Base-by-base conservation (phyloP, 108 stramenopile genomes). In the Cyclostephanos tholiformis region DNA sequence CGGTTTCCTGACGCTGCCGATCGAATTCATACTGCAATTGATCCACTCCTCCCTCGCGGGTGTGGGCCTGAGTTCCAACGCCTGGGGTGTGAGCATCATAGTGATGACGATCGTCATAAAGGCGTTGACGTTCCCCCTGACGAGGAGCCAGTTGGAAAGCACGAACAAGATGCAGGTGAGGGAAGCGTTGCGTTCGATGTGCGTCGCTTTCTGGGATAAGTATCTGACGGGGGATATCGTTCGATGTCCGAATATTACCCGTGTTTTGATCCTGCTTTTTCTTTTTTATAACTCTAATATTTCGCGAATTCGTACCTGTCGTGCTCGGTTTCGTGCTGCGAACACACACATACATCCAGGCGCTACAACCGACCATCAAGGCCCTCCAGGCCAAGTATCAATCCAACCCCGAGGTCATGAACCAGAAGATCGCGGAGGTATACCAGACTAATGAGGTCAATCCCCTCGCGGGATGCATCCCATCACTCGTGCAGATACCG, bases 81-180 rank as follows among this genome's bases (percentile, higher is more conserved):
- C 95, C 7, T 97, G 97, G 91, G 98, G 98, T 51, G 56, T 96
- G 23, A 84, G 93, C 77, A 98, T 98, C 74, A 86, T 98, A 74
- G 76, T 64, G 63, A 85, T 98, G 89, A 98, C 98, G 1, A 35
- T 96, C 8, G 32, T 95, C 0, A 92, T 98, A 58, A 98, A 98
- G 84, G 73, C 80, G 16, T 20, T 95, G 51, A 98, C 97, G 7
- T 97, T 88, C 66, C 98, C 98, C 7, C 75, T 98, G 38, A 97
- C 92, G 41, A 92, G 94, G 83, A 69, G 77, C 58, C 98, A 98
- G 81, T 67, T 98, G 50, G 91, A 95, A 66, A 91, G 87, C 58
- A 97, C 97, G 10, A 92, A 91, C 65, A 97, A 97, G 72, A 97
- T 98, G 97, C 91, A 92, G 87, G 91, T 95, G 79, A 65, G 89